Percentiles rank a stretch among this genome's conserved stretches.
Conservation (phyloP, 306 rosid genomes). For the Mimosa pudica region DNA sequence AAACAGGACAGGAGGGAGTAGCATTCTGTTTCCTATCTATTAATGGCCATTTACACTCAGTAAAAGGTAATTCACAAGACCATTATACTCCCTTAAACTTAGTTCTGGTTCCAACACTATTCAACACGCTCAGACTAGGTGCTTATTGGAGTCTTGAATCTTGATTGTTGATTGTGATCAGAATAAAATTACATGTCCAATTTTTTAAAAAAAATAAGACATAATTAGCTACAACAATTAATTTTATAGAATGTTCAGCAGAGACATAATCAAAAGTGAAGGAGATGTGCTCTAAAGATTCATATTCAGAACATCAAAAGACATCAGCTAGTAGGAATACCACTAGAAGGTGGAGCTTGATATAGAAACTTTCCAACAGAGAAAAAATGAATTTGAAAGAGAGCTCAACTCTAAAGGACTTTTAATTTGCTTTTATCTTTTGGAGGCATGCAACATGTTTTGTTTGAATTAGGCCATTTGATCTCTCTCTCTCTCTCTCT, state of each 20-base stretch:
- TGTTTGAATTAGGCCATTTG: background rate
- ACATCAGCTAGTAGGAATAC: background rate
- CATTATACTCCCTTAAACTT: too few relatives aligned
- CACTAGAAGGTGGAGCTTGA: background rate
- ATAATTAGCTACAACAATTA: background rate
- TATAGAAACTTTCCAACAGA: background rate
- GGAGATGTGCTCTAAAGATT: too few relatives aligned
- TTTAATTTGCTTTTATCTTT: background rate
- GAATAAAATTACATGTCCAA: too few relatives aligned
- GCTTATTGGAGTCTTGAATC: background rate
- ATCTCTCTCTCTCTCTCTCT: background rate
- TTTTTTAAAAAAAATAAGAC: too few relatives aligned
- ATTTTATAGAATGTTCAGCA: background rate
- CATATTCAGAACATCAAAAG: background rate
- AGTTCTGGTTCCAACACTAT: too few relatives aligned
- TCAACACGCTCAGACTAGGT: background rate
- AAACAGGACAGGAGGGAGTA: conserved; percentile 27
- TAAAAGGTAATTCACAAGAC: too few relatives aligned
- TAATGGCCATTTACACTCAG: too few relatives aligned
- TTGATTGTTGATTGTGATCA: too few relatives aligned
- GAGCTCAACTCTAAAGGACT: background rate
- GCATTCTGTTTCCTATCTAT: too few relatives aligned
- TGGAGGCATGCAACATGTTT: background rate
- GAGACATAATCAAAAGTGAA: background rate
- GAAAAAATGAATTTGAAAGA: background rate